Base-by-base conservation (phyloP, 306 rosid genomes). In the Inga laurina region DNA sequence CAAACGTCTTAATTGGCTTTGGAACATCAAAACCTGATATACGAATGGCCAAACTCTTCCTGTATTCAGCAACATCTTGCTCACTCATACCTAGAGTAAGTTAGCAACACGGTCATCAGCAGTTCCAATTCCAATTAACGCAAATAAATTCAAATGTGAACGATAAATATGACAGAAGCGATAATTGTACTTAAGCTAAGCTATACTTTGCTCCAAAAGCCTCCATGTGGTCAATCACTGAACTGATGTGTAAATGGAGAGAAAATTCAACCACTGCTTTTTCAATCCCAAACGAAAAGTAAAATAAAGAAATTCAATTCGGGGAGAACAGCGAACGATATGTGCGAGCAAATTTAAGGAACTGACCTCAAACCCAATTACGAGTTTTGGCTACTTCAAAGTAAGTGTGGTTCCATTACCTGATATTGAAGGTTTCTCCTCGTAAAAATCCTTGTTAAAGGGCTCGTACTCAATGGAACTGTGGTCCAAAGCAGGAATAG, bases 11-110 rank as follows among this genome's bases (percentile, higher is more conserved):
- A 39, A 93, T 73, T 32, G 94, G 98, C 89, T 90, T 92, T 8
- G 98, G 99, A 76, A 92, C 94, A 76, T 93, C 99, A 89, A 96
- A 92, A 54, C 99, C 99, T 0, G 95, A 92, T 37, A 86, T 90
- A 7, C 97, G 94, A 87, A 96, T 92, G n/a, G 97, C 97, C 94
- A 93, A 90, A 88, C 93, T 92, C 92, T 92, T 93, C 43, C 85
- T 59, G 75, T 90, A 96, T 24, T 93, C 99, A 46, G 82, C 81
- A 70, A 91, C 93, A 76, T 96, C 99, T 87, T 92, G 90, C 87
- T 96, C 99, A 30, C 93, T 92, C 97, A 94, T 86, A 75, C 94
- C 99, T 96, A 68, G 37, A 85, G 57, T 82, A 74, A 21, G 37
- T 7, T 66, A 76, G 86, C 39, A 44, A 77, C 67, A 72, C 1